Evolutionary conservation across 106 monocot species (phyloP), one percentile per base, ranked within the genome.

Genomic region (Phalaenopsis aphrodite): DNA sequence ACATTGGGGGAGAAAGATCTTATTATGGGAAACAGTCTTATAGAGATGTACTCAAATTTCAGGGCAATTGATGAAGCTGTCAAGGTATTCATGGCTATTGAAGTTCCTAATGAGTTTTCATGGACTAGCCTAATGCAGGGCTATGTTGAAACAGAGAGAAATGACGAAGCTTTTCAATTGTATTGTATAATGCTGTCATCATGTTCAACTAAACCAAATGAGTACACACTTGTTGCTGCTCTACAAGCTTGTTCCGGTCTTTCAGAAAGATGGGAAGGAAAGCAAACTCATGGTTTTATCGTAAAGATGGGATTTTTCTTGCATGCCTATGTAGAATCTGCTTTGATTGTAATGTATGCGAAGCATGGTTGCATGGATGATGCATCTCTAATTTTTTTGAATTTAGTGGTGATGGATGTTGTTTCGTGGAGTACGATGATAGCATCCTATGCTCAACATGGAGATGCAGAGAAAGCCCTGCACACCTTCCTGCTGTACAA

Each of bases 391-490:
- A 36, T 77, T 9, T 84, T 77, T 77, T 80, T 66, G 15, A 77
- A 41, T 42, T 76, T 84, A 77, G 17, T 52, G 75, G 36, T 24
- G 24, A 80, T 43, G 52, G 84, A 80, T 42, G 17, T 56, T 30
- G 77, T 84, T 52, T 84, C 80, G 68, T 80, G 76, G 84, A 77
- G 71, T 41, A 66, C 23, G 0, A 84, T 84, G 67, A 84, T 86
- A 56, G 14, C 76, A 12, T 80, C 79, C 10, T 83, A 80, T 61
- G 68, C 49, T 8, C 69, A 83, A 46, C 79, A 83, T 17, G 86
- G 86, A 5, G 42, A 72, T 17, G 77, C 47, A 2, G 67, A 72
- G 41, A 68, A 83, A 80, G 83, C 86, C 39, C 80, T 86, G 41
- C 66, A 72, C 36, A 80, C 83, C 80, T 82, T 83, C 52, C 75